Conservation (phyloP, 2,329 filamentous ascomycete species). For the Falciphora oryzae region DNA sequence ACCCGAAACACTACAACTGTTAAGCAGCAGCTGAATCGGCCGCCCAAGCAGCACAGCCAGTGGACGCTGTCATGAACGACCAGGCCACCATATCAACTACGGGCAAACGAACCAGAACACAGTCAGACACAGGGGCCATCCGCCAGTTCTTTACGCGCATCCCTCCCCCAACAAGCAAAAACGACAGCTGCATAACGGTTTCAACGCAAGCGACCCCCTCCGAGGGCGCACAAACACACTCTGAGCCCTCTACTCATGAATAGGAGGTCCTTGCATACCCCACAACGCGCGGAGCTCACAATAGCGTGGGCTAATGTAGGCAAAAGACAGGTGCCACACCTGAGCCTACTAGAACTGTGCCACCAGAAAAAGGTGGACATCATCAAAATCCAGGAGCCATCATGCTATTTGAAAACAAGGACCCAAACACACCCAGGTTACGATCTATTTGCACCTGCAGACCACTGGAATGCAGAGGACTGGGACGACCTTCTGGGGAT, state of each 20-base stretch:
- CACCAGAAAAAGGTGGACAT: constrained; percentile 1
- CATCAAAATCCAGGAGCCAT: constrained; percentile 4
- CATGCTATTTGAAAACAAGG: constrained; percentile 1
- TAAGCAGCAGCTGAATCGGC: no score
- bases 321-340: constrained; percentile 6
- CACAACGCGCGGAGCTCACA: not conserved
- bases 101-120: not conserved
- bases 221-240: not conserved
- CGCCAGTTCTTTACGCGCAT: not conserved
- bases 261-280: not conserved
- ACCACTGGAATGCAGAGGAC: not conserved
- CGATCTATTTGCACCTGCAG: constrained; percentile 1
- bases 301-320: constrained; percentile 3
- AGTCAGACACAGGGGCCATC: not conserved
- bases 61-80: no score
- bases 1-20: no score
- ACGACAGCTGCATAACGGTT: constrained; percentile 1
- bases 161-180: constrained; percentile 1
- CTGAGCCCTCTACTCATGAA: constrained; percentile 1
- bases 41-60: no score
- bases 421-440: constrained; percentile 2
- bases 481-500: constrained; percentile 3
- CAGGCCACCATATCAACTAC: no score
- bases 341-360: constrained; percentile 1
- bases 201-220: constrained; percentile 3